These are phyloP conservation scores for Penicillium sp. DNA, from an alignment of 2,329 filamentous ascomycete genomes.

Conservation along the genomic window DNA sequence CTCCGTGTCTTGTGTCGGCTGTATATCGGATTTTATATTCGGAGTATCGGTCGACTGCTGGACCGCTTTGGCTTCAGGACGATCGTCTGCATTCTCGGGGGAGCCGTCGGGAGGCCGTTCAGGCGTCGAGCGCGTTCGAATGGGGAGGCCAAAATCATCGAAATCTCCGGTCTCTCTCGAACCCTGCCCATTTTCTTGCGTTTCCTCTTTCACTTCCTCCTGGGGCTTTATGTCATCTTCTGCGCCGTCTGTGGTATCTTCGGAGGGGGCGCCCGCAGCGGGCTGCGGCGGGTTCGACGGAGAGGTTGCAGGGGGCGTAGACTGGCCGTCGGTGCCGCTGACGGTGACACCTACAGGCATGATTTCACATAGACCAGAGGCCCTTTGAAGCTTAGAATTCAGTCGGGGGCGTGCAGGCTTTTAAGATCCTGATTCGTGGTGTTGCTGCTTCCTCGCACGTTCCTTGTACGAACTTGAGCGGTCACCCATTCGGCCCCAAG, in stretches of 20 bases:
- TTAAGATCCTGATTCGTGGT: conserved; percentile 7
- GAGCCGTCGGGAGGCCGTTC: conserved; percentile 11
- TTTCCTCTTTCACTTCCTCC: neutral
- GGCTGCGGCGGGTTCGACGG: conserved; percentile 12
- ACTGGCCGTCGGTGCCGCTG: conserved; percentile 28
- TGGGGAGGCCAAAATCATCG: conserved; percentile 43
- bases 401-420: neutral
- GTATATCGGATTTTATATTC: neutral
- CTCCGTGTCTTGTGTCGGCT: neutral
- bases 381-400: conserved; percentile 7
- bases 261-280: conserved; percentile 5
- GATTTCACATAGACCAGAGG: conserved; percentile 24
- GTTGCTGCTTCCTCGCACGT: conserved; percentile 11
- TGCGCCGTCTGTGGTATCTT: conserved; percentile 13
- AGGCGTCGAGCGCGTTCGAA: conserved; percentile 27
- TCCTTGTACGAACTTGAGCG: conserved; percentile 10
- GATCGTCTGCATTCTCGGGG: neutral
- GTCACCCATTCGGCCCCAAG: conserved; percentile 20
- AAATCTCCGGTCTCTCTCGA: conserved; percentile 14
- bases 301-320: conserved; percentile 17
- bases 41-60: neutral
- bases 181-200: conserved; percentile 3
- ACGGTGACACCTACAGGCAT: conserved; percentile 31
- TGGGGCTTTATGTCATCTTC: conserved; percentile 14
- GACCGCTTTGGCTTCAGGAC: neutral